Conservation (phyloP, 2,329 filamentous ascomycete genomes). For the Trichophyton equinum region DNA sequence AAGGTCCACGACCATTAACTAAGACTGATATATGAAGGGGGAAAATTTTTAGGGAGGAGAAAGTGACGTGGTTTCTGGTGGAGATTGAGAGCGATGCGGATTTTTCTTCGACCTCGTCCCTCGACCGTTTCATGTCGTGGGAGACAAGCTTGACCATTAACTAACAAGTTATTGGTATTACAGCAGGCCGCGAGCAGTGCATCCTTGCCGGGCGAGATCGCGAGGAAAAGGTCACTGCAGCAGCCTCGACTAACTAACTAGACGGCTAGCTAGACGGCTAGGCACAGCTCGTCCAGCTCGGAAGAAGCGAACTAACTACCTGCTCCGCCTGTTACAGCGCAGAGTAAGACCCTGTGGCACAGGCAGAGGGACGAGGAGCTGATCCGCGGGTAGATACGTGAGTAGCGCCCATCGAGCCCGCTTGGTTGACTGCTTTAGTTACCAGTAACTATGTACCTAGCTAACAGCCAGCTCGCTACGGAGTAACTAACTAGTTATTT, state of each 20-base stretch:
- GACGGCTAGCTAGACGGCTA: background rate
- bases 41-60: background rate
- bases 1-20: no score
- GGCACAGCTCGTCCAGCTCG: no score
- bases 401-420: background rate
- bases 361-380: background rate
- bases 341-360: background rate
- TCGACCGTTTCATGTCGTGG: no score
- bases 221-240: background rate
- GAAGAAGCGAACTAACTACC: background rate
- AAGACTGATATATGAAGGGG: no score
- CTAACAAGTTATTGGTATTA: no score
- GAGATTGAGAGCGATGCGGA: background rate
- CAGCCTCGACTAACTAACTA: background rate
- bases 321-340: background rate
- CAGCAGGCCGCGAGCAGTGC: no score
- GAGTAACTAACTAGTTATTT: no score
- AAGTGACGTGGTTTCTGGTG: background rate
- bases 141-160: no score
- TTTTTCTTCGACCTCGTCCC: background rate
- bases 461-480: no score
- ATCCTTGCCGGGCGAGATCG: no score
- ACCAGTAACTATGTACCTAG: no score
- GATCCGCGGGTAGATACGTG: background rate
- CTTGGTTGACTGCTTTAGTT: background rate